Evolutionary conservation across 352 stramenopile species (phyloP).

Genomic region (Pythium dissotocum): DNA sequence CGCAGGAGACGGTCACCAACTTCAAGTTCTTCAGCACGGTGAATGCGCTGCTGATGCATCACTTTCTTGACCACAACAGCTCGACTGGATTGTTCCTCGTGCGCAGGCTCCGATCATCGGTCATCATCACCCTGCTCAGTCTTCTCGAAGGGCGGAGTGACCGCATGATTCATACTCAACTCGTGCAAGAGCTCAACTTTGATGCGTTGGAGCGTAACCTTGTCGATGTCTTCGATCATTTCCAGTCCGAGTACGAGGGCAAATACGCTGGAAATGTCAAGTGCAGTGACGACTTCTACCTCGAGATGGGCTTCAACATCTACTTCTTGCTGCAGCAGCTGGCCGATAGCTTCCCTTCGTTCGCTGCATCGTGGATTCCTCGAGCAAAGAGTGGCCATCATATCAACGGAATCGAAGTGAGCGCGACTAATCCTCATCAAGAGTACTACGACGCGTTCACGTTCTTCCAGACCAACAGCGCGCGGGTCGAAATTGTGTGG

Average conservation of each 20-base stretch:
- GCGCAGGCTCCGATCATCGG: slow-evolving; percentile 47
- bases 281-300: slow-evolving; percentile 66
- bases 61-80: slow-evolving; percentile 39
- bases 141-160: slow-evolving; percentile 67
- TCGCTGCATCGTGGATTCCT: slow-evolving; percentile 47
- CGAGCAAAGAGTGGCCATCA: not conserved
- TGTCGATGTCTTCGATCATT: slow-evolving; percentile 58
- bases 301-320: slow-evolving; percentile 80
- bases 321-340: slow-evolving; percentile 74
- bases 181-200: slow-evolving; percentile 76
- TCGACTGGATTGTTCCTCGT: slow-evolving; percentile 19
- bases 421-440: not conserved
- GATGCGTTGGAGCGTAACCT: slow-evolving; percentile 66
- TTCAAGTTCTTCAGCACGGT: slow-evolving; percentile 79
- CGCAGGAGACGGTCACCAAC: slow-evolving; percentile 69
- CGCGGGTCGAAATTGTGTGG: slow-evolving; percentile 71
- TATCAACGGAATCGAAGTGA: not conserved
- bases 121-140: slow-evolving; percentile 64
- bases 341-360: slow-evolving; percentile 43
- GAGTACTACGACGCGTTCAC: slow-evolving; percentile 48
- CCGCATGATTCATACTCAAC: slow-evolving; percentile 52
- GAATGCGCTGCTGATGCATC: slow-evolving; percentile 66
- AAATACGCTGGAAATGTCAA: slow-evolving; percentile 55
- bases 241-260: slow-evolving; percentile 35
- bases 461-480: slow-evolving; percentile 72